Conservation (phyloP, 768 basidiomycete species). For the Sarcodon sp. region DNA sequence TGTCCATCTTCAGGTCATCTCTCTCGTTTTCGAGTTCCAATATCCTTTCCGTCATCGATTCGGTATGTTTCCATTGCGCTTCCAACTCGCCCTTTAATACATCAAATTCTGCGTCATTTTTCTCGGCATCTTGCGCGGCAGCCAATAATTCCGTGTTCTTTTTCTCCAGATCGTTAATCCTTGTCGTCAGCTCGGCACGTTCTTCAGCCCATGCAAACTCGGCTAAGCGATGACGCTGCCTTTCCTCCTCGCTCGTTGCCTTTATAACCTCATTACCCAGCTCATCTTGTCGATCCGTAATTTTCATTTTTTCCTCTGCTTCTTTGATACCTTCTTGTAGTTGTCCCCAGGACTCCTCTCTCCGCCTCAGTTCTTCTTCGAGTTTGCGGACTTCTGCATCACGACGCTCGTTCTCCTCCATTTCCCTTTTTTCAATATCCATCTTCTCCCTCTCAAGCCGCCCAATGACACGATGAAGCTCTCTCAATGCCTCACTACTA, state of each 20-base stretch:
- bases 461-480: slow-evolving; percentile 69
- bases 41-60: slow-evolving; percentile 36
- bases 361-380: slow-evolving; percentile 27
- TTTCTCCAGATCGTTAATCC: slow-evolving; percentile 27
- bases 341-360: slow-evolving; percentile 41
- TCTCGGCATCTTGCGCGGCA: slow-evolving; percentile 22
- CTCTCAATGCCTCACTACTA: slow-evolving; percentile 64
- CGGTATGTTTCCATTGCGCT: slow-evolving; percentile 59
- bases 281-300: slow-evolving; percentile 29
- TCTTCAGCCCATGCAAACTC: slow-evolving; percentile 40
- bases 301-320: slow-evolving; percentile 49
- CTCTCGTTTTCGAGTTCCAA: slow-evolving; percentile 20
- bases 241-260: slow-evolving; percentile 21
- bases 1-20: slow-evolving; percentile 20
- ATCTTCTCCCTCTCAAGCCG: slow-evolving; percentile 58
- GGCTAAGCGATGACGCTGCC: slow-evolving; percentile 20
- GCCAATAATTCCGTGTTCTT: slow-evolving; percentile 24
- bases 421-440: slow-evolving; percentile 21
- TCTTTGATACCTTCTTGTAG: slow-evolving; percentile 39
- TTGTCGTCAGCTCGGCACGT: slow-evolving; percentile 27
- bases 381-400: slow-evolving; percentile 35
- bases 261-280: slow-evolving; percentile 10
- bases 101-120: slow-evolving; percentile 16
- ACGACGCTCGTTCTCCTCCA: slow-evolving; percentile 29
- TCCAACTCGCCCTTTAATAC: slow-evolving; percentile 52